A percentile compares a stretch with the other conserved stretches of the same genome.
Evolutionary conservation across 176 grass and related monocot genomes (phyloP).

Genomic region (Phoenix dactylifera): DNA sequence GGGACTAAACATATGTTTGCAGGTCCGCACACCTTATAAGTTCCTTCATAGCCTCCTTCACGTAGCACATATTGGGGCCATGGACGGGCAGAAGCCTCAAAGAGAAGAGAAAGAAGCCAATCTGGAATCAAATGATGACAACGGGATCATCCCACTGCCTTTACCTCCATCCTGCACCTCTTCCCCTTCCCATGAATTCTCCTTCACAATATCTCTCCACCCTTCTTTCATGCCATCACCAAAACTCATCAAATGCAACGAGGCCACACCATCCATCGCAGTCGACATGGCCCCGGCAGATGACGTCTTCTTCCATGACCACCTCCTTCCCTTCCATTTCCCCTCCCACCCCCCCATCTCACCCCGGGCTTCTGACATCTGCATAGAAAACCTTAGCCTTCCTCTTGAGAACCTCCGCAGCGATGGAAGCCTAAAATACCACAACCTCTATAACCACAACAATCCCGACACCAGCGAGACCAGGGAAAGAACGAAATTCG

Average conservation of each 20-base stretch:
- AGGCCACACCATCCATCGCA: not conserved
- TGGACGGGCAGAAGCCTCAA: constrained; percentile 32
- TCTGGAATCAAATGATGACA: constrained; percentile 1
- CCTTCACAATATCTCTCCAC: constrained; percentile 35
- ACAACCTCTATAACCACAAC: constrained; percentile 47
- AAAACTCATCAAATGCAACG: not conserved
- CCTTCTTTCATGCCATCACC: not conserved
- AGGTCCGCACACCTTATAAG: no score
- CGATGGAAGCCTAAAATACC: constrained; percentile 17
- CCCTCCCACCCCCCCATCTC: constrained; percentile 2
- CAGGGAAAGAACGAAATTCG: constrained; percentile 29
- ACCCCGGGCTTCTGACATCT: constrained; percentile 10
- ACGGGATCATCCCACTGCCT: constrained; percentile 7
- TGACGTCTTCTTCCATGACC: constrained; percentile 17
- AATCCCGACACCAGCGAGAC: not conserved
- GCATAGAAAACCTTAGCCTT: constrained; percentile 5
- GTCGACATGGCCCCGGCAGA: constrained; percentile 9
- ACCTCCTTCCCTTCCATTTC: constrained; percentile 13
- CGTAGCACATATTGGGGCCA: constrained; percentile 5
- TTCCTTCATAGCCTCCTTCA: no score
- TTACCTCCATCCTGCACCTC: constrained; percentile 6
- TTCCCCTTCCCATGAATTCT: constrained; percentile 45
- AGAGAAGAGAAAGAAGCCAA: not conserved
- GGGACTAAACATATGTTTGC: no score
- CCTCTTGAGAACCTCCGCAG: constrained; percentile 10